Evolutionary conservation across 768 basidiomycete species (phyloP).

Genomic region (Mycena vitilis): DNA sequence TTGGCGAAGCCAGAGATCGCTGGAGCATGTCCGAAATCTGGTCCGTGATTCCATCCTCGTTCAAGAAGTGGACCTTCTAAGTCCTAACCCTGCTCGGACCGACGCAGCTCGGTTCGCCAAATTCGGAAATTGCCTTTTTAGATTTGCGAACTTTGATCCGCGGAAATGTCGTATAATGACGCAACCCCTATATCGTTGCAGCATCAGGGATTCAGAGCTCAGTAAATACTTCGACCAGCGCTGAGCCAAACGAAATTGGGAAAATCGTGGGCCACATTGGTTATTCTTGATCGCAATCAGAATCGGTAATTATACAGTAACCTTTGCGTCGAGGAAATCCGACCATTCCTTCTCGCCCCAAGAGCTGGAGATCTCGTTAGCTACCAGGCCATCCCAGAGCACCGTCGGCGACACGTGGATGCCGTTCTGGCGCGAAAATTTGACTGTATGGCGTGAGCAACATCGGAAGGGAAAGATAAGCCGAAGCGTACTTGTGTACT

Average conservation of each 20-base stretch:
- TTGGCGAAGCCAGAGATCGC: conserved; percentile 67
- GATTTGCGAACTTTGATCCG: too few relatives aligned
- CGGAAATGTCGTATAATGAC: too few relatives aligned
- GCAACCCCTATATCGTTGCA: too few relatives aligned
- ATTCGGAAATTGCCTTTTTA: too few relatives aligned
- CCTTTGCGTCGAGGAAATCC: conserved; percentile 74
- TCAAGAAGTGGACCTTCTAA: conserved; percentile 95
- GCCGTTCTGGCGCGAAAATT: conserved; percentile 90
- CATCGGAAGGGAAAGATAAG: neutral
- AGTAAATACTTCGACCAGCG: too few relatives aligned
- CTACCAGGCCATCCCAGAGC: conserved; percentile 81
- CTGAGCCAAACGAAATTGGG: too few relatives aligned
- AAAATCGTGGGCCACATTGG: too few relatives aligned
- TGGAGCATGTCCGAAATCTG: conserved; percentile 81
- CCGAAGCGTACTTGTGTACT: conserved; percentile 79
- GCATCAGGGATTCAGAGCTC: too few relatives aligned
- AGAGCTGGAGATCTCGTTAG: conserved; percentile 78
- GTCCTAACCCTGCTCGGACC: too few relatives aligned
- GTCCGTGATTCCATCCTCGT: conserved; percentile 89
- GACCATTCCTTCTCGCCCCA: conserved; percentile 89
- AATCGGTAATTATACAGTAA: conserved; percentile 47
- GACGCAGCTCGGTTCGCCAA: too few relatives aligned
- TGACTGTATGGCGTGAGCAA: conserved; percentile 64
- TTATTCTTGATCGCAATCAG: too few relatives aligned
- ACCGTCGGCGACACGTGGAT: conserved; percentile 92